These are phyloP conservation scores for Schizochytrium sp. DNA, from an alignment of 108 stramenopile species.

Conservation along the genomic window DNA sequence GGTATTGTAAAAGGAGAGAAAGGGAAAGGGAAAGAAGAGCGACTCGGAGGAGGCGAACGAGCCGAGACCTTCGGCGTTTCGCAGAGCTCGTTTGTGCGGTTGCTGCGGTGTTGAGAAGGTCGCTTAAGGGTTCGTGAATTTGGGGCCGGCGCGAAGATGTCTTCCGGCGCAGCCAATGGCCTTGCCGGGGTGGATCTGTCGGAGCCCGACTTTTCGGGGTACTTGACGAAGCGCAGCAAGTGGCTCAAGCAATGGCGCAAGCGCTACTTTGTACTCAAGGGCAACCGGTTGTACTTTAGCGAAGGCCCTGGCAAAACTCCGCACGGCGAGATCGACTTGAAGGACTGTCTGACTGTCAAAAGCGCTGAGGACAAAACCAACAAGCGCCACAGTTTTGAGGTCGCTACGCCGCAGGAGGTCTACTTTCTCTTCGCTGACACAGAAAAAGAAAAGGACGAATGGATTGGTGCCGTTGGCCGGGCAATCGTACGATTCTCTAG, in stretches of 20 bases:
- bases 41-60: no score
- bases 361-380: conserved; percentile 94
- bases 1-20: no score
- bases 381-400: conserved; percentile 95
- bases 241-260: conserved; percentile 95
- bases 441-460: conserved; percentile 99
- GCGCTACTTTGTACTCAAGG: conserved; percentile 97
- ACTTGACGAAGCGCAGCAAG: conserved; percentile 74
- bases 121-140: background rate
- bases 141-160: background rate
- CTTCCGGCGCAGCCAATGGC: background rate
- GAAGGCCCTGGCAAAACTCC: conserved; percentile 78
- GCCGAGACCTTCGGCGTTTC: no score
- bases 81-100: no score
- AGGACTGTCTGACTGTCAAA: conserved; percentile 96
- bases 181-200: conserved; percentile 16
- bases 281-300: conserved; percentile 93
- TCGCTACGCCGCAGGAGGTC: conserved; percentile 92
- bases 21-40: no score
- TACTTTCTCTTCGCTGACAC: conserved; percentile 97
- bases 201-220: conserved; percentile 66
- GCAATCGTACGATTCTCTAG: conserved; percentile 92
- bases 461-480: conserved; percentile 98
- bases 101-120: no score
- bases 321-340: conserved; percentile 92